Evolutionary conservation across 2,329 filamentous ascomycete genomes (phyloP), one percentile per base, ranked within the genome.

Genomic region (Stachybotrys chartarum): DNA sequence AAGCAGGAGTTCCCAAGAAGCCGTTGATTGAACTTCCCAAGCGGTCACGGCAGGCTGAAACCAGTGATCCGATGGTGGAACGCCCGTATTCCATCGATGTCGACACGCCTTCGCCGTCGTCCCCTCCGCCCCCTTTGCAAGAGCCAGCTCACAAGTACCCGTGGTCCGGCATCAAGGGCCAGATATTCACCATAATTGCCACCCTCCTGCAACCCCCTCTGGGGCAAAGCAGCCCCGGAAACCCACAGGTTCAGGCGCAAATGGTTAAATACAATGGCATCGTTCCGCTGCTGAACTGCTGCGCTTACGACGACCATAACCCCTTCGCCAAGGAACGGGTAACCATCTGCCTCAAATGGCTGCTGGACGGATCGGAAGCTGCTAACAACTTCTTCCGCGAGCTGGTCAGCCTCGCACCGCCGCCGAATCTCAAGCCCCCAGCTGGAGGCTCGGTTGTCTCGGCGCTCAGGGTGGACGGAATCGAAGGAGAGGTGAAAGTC

Each of bases 261-360:
- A 90, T 97, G 59, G 83, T 95, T 49, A 82, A 85, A 51, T 84
- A 93, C 63, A 89, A 91, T 60, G 93, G 93, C 47, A 88, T 97
- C 48, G 89, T 96, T 61, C 86, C 90, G 0, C 80, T 97, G 18
- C 81, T 97, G 16, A 91, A 91, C 65, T 96, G 91, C 71, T 97
- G 91, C 64, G 83, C 86, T 35, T 94, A 94, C 67, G 93, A 97
- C 67, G 91, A 93, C 62, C 85, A 96, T 72, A 97, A 97, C 66
- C 91, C 91, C 0, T 97, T 93, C 67, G 92, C 96, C 59, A 90
- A 93, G 64, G 93, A 97, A 70, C 89, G 92, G 60, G 90, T 91
- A 3, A 90, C 92, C 52, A 86, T 96, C 68, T 92, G 89, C 61
- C 79, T 95, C n/a, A 92, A 93, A 67, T 95, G 85, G 81, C 77